phyloP scores from a whole-genome alignment of 176 grass and related monocot species.

The Sorghum bicolor region DNA sequence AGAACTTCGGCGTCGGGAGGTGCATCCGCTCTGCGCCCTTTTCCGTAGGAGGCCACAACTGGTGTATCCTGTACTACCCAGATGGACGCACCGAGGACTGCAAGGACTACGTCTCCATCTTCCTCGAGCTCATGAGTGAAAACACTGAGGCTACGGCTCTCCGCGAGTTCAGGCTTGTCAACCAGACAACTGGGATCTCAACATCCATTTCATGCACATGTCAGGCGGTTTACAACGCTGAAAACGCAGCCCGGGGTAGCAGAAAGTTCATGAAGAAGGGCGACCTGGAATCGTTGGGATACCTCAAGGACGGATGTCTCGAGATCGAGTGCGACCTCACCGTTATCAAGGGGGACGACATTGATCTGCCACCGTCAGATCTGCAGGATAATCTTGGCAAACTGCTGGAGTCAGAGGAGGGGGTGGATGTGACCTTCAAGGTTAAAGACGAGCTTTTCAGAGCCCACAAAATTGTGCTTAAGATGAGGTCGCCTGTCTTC shows the following conservation, averaged over 20 bases:
- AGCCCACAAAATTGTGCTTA: not conserved
- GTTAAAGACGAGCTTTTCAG: not conserved
- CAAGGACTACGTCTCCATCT: not conserved
- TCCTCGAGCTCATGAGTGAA: not conserved
- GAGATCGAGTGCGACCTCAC: not conserved
- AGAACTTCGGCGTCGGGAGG: not conserved
- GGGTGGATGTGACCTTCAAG: not conserved
- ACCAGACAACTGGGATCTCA: not conserved
- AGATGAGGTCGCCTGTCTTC: not conserved
- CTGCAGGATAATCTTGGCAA: not conserved
- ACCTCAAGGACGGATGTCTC: not conserved
- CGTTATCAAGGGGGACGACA: not conserved
- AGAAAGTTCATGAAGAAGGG: not conserved
- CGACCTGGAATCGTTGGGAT: not conserved
- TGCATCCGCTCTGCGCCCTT: not conserved
- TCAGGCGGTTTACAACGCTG: not conserved
- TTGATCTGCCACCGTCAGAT: not conserved
- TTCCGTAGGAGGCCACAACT: not conserved
- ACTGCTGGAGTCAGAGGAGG: not conserved
- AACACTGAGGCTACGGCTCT: not conserved
- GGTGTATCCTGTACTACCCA: not conserved
- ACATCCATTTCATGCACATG: not conserved
- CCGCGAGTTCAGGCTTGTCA: not conserved
- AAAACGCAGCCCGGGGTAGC: rapidly evolving
- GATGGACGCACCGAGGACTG: rapidly evolving